phyloP scores from a whole-genome alignment of 2,329 filamentous ascomycete species.

The Colletotrichum camelliae region DNA sequence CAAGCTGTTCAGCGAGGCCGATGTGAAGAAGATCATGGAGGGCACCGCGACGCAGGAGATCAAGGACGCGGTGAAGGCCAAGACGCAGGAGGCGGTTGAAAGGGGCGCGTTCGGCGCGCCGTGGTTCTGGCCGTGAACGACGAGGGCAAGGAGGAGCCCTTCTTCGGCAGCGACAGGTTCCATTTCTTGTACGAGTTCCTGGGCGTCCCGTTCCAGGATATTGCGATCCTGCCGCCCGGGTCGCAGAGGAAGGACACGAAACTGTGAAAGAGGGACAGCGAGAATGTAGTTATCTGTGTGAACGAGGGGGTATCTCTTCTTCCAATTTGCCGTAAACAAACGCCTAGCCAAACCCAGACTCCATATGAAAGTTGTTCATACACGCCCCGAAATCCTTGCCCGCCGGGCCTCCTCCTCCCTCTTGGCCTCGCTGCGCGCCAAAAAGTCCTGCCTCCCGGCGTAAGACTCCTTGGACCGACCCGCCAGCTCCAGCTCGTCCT shows the following conservation, averaged over 20 bases:
- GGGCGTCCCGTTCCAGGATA: conserved; percentile 62
- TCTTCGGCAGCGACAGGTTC: conserved; percentile 82
- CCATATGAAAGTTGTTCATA: conserved; percentile 20
- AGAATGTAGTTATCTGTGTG: neutral
- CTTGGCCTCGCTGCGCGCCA: conserved; percentile 67
- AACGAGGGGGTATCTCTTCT: conserved; percentile 16
- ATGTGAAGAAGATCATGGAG: conserved; percentile 61
- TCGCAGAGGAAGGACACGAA: neutral
- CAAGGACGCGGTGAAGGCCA: conserved; percentile 52
- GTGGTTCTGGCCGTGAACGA: conserved; percentile 72
- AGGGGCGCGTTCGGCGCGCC: conserved; percentile 78
- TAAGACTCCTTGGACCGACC: conserved; percentile 70
- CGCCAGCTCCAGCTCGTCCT: conserved; percentile 70
- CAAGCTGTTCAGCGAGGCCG: conserved; percentile 51
- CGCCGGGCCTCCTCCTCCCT: conserved; percentile 65
- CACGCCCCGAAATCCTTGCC: conserved; percentile 51
- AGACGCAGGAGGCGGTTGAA: conserved; percentile 66
- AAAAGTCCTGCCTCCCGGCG: conserved; percentile 66
- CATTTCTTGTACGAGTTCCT: conserved; percentile 73
- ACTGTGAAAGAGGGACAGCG: neutral
- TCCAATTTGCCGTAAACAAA: neutral
- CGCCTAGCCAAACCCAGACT: neutral
- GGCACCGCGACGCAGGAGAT: conserved; percentile 53
- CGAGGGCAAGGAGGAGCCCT: conserved; percentile 66
- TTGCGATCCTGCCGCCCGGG: conserved; percentile 43